Evolutionary conservation across 2,329 filamentous ascomycete species (phyloP), one percentile per base, ranked within the genome.

Genomic region (Fonsecaea erecta): DNA sequence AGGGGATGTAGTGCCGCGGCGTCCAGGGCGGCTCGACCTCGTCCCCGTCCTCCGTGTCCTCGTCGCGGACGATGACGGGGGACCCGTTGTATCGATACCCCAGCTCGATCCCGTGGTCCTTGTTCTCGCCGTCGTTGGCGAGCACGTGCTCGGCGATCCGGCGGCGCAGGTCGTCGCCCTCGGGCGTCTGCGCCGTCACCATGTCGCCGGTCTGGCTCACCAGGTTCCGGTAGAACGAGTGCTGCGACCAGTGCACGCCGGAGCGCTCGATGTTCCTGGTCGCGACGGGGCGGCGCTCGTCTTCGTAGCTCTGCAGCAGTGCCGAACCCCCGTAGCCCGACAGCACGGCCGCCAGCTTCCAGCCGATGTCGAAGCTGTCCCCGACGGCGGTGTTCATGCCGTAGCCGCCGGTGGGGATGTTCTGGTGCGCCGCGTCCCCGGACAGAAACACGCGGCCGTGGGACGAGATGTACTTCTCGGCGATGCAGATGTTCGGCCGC

Each of bases 311-410:
- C 11, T 58, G 51, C 0, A 77, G 66, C 1, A 77, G 67, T 0
- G 58, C 18, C 2, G 55, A 52, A 0, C 74, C 71, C 0, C 71
- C 76, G 30, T 73, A 69, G 18, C 72, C 73, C 16, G 71, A 63
- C 2, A 76, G 18, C 1, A 75, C 66, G 1, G 71, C 73, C 4
- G 72, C 73, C 1, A 78, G 66, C 34, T 74, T 75, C 77, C 77
- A 79, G 21, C 72, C 74, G 2, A 80, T 66, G 62, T 77, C 74
- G 43, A 75, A 69, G 2, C 73, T 75, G 61, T 80, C 77, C 8
- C 70, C 73, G 1, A 79, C 68, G 0, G 75, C 77, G 5, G 68
- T 77, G 61, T 79, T 79, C 71, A 78, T 74, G 3, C 78, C 78
- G 53, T 78, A 76, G 0, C 77, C 78, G 3, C 77, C 77, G 2